Evolutionary conservation across 2,329 filamentous ascomycete genomes (phyloP), one percentile per base, ranked within the genome.

Genomic region (Alternaria panax): DNA sequence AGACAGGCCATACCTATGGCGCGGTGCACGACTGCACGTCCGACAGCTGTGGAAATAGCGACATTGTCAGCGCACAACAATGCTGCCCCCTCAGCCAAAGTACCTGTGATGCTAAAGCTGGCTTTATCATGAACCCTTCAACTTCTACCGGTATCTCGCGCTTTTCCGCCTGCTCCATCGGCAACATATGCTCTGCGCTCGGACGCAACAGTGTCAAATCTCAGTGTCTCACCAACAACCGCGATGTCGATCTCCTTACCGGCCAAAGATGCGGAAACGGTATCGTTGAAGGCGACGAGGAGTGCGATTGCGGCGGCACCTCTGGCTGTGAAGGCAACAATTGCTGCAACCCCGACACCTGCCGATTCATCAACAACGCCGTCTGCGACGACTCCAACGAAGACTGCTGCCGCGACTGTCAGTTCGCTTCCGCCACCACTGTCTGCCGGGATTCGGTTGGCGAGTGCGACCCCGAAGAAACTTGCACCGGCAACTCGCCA

Each of bases 91-190:
- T 97, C 7, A 90, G 84, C 67, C 72, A 81, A 8, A 76, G 62
- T 41, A 84, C 81, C 0, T 99, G 95, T 77, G 84, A 96, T 77
- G 95, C 95, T 22, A 81, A 84, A 41, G 89, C 87, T n/a, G 79
- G 85, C 60, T 99, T 88, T 80, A 93, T 99, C 78, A 99, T 99
- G 95, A 98, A 98, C 75, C 95, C 95, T 0, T 95, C 91, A 11
- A 95, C 94, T 1, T 86, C 85, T 12, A 76, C 83, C 8, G 86
- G 87, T 57, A 92, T 97, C 74, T 90, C 85, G 1, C 81, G 85
- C 41, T 99, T 99, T 80, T 97, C 93, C 1, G 86, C 90, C 2
- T 99, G 95, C 81, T 91, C 89, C 24, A 86, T 99, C 66, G 95
- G 95, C 64, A 98, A 98, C 74, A 92, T 99, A 61, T 99, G 95